phyloP scores from a whole-genome alignment of 495 filamentous ascomycete species.

The Articulospora tetracladia region DNA sequence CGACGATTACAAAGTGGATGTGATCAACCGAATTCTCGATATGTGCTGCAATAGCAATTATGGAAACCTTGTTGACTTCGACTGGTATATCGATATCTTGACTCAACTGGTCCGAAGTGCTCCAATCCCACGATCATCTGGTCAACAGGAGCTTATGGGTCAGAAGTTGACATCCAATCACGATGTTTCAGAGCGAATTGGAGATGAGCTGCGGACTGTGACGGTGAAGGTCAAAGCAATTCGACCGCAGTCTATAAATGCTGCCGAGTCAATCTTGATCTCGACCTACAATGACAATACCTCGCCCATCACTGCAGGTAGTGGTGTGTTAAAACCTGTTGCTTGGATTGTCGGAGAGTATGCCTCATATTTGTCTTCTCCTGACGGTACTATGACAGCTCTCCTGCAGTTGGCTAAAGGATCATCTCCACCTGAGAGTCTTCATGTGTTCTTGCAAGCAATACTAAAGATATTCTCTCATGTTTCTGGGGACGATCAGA shows the following conservation, averaged over 20 bases:
- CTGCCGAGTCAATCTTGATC: constrained; percentile 74
- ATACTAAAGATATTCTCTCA: constrained; percentile 75
- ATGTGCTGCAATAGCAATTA: constrained; percentile 95
- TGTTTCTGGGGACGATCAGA: constrained; percentile 53
- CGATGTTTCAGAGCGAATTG: constrained; percentile 69
- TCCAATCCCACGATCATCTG: constrained; percentile 28
- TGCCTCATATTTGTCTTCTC: constrained; percentile 58
- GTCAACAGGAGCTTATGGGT: constrained; percentile 9
- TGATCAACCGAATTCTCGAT: constrained; percentile 74
- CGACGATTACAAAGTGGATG: constrained; percentile 74
- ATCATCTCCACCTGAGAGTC: constrained; percentile 52
- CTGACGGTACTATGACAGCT: constrained; percentile 63
- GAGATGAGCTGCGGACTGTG: constrained; percentile 79
- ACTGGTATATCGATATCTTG: constrained; percentile 90
- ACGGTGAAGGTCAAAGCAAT: constrained; percentile 88
- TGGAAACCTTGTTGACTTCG: constrained; percentile 79
- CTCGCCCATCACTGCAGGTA: constrained; percentile 32
- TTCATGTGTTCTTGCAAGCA: constrained; percentile 81
- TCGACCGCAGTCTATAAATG: constrained; percentile 68
- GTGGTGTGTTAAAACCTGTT: constrained; percentile 64
- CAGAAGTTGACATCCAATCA: neutral
- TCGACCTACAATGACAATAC: constrained; percentile 39
- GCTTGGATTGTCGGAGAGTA: constrained; percentile 91
- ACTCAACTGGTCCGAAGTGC: constrained; percentile 74
- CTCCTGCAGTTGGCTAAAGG: constrained; percentile 65